phyloP scores from a whole-genome alignment of 371 early-diverging fungal genomes.

The Apophysomyces ossiformis region DNA sequence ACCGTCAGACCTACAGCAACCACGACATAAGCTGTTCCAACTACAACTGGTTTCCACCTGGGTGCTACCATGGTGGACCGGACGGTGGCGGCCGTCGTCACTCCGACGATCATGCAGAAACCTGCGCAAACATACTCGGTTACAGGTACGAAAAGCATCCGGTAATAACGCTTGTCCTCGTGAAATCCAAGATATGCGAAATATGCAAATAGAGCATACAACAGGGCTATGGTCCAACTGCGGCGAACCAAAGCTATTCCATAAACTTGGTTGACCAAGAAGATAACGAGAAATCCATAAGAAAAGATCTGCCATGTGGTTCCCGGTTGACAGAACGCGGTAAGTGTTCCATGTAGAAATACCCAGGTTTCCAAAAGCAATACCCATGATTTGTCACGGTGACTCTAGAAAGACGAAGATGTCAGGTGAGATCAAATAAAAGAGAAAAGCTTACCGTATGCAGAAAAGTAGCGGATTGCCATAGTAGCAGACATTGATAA shows the following conservation, averaged over 20 bases:
- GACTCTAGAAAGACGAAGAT: constrained; percentile 25
- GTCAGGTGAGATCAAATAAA: neutral
- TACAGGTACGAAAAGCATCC: constrained; percentile 46
- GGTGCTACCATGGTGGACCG: constrained; percentile 3
- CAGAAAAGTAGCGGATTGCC: constrained; percentile 50
- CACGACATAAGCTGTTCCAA: constrained; percentile 14
- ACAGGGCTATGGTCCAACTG: neutral
- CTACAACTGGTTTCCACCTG: constrained; percentile 7
- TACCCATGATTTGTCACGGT: constrained; percentile 44
- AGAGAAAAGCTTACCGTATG: constrained; percentile 28
- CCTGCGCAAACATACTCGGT: constrained; percentile 37
- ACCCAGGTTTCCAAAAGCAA: constrained; percentile 45
- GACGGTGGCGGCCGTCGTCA: constrained; percentile 7
- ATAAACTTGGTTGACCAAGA: constrained; percentile 43
- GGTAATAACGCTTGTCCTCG: constrained; percentile 34
- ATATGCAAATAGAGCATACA: constrained; percentile 23
- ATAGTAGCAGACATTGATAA: constrained; percentile 45
- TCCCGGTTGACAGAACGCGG: constrained; percentile 50
- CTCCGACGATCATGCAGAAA: constrained; percentile 28
- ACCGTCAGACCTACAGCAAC: constrained; percentile 20
- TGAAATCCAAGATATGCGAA: constrained; percentile 32
- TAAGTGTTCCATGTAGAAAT: constrained; percentile 44
- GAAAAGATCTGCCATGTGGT: constrained; percentile 48
- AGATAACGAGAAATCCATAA: constrained; percentile 42
- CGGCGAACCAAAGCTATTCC: constrained; percentile 28